Percentiles rank a stretch among this genome's conserved stretches.
Evolutionary conservation across 2,329 filamentous ascomycete species (phyloP).

Genomic region (Fusarium fujikuroi): DNA sequence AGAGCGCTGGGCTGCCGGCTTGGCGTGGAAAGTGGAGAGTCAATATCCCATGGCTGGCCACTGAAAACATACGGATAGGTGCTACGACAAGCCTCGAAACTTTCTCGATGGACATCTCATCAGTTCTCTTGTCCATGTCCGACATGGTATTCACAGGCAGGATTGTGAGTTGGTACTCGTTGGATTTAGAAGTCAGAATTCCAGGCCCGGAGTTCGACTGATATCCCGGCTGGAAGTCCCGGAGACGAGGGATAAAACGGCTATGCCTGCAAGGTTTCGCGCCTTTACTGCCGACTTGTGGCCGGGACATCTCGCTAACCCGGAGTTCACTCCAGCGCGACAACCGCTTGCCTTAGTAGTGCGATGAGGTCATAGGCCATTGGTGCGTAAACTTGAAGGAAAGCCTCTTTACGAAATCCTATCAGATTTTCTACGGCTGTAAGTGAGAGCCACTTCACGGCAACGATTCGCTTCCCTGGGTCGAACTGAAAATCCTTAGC

Average conservation of each 20-base stretch:
- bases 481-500: background rate
- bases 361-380: slow-evolving; percentile 44
- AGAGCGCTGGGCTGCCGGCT: slow-evolving; percentile 14
- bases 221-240: slow-evolving; percentile 23
- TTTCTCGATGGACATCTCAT: slow-evolving; percentile 6
- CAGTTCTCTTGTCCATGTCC: background rate
- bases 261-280: slow-evolving; percentile 33
- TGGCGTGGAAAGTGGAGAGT: slow-evolving; percentile 21
- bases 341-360: slow-evolving; percentile 21
- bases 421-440: slow-evolving; percentile 9
- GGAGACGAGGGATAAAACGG: slow-evolving; percentile 33
- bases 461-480: background rate
- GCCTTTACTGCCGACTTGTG: slow-evolving; percentile 39
- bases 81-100: slow-evolving; percentile 15
- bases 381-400: background rate
- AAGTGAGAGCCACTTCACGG: background rate
- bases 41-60: slow-evolving; percentile 30
- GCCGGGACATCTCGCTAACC: slow-evolving; percentile 31
- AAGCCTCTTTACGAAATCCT: slow-evolving; percentile 5
- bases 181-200: slow-evolving; percentile 1
- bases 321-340: slow-evolving; percentile 24
- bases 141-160: slow-evolving; percentile 1
- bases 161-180: background rate
- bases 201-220: background rate
- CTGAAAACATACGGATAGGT: slow-evolving; percentile 36